Evolutionary conservation across 768 basidiomycete genomes (phyloP).

Genomic region (Pulveroboletus sp.): DNA sequence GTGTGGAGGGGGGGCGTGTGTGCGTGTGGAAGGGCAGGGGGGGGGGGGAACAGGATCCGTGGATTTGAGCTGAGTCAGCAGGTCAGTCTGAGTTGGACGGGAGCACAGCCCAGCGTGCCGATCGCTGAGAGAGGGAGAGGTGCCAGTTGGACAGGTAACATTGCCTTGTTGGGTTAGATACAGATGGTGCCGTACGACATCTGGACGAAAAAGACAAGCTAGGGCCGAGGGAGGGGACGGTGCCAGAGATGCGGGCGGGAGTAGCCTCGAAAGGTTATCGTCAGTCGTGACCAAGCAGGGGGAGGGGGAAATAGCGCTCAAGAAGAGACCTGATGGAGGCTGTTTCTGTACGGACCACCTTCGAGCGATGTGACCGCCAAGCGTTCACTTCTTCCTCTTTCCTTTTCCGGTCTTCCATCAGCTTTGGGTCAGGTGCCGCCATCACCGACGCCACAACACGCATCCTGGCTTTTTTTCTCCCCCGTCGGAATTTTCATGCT

Average conservation of each 20-base stretch:
- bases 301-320: slow-evolving; percentile 20
- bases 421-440: slow-evolving; percentile 27
- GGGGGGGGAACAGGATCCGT: slow-evolving; percentile 10
- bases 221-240: slow-evolving; percentile 8
- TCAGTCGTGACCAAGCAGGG: slow-evolving; percentile 18
- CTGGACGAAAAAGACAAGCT: slow-evolving; percentile 14
- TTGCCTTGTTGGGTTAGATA: slow-evolving; percentile 29
- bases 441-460: slow-evolving; percentile 37
- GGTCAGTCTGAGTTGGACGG: slow-evolving; percentile 16
- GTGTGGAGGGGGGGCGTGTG: slow-evolving; percentile 1
- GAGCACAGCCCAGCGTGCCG: slow-evolving; percentile 27
- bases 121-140: slow-evolving; percentile 26
- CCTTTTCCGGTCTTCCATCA: slow-evolving; percentile 12
- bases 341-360: slow-evolving; percentile 17
- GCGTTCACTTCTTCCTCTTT: slow-evolving; percentile 13
- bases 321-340: slow-evolving; percentile 18
- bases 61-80: slow-evolving; percentile 23
- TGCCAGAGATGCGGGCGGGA: slow-evolving; percentile 23
- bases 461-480: slow-evolving; percentile 21
- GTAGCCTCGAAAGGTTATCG: slow-evolving; percentile 34
- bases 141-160: slow-evolving; percentile 32
- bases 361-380: slow-evolving; percentile 32
- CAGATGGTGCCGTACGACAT: slow-evolving; percentile 30
- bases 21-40: slow-evolving; percentile 4
- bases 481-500: slow-evolving; percentile 31